phyloP scores from a whole-genome alignment of 1,284 basidiomycete genomes.

The Cutaneotrichosporon sp. region DNA sequence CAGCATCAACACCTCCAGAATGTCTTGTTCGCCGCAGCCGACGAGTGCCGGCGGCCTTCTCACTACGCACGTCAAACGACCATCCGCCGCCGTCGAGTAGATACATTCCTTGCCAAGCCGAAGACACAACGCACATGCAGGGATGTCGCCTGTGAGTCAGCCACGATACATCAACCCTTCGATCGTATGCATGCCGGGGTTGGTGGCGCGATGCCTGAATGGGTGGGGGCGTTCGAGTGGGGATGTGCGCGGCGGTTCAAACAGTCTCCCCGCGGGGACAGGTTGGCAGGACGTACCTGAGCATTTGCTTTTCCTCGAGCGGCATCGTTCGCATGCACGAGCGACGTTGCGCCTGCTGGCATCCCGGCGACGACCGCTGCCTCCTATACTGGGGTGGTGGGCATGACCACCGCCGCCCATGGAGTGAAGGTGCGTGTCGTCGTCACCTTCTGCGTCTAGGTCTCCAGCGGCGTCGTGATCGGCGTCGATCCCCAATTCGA shows the following conservation, averaged over 20 bases:
- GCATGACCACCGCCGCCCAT: no score
- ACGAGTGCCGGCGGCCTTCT: neutral
- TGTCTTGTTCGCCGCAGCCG: no score
- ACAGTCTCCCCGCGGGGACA: neutral
- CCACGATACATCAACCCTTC: neutral
- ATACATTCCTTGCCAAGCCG: slow-evolving; percentile 10
- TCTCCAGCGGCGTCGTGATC: no score
- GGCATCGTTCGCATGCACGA: slow-evolving; percentile 11
- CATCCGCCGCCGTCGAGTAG: slow-evolving; percentile 7
- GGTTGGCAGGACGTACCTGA: neutral
- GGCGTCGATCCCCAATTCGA: no score
- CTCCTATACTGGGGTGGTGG: no score
- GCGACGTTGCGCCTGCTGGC: neutral
- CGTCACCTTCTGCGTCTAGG: no score
- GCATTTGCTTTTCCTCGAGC: slow-evolving; percentile 7
- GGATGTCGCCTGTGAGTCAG: slow-evolving; percentile 8
- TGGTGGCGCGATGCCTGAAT: no score
- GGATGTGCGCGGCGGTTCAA: neutral
- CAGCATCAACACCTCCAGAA: no score
- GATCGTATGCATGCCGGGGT: no score
- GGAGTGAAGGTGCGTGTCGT: no score
- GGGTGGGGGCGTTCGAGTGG: no score
- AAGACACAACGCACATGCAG: slow-evolving; percentile 1
- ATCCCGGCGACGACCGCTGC: no score
- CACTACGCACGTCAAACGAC: slow-evolving; percentile 7